Base-by-base conservation (phyloP, 371 early-diverging fungal species). In the Thermomucor indicae-seudaticae region DNA sequence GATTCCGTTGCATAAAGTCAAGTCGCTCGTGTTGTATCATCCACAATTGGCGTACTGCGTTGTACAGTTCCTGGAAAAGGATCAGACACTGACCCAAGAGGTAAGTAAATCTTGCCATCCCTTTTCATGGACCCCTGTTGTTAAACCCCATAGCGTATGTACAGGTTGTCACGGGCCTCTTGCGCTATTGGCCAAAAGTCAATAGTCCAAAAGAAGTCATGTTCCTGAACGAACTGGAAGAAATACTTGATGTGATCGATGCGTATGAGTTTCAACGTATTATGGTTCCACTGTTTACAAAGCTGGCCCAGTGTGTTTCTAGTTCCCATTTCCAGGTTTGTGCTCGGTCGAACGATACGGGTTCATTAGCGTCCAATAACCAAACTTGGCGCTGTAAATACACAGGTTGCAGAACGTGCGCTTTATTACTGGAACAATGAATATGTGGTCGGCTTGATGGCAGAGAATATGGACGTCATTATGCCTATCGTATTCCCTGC, bases 121-220 rank as follows among this genome's bases (percentile, higher is more conserved):
- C n/a, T 37, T 10, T 5, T 37, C 12, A 24, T 22, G 27, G 10
- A 12, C 2, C 19, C 8, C 34, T 43, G 8, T 34, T 32, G 20
- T 14, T 11, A 37, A 22, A 32, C 1, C 3, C 0, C 8, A 8
- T 25, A n/a, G 25, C 23, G 14, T 23, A 14, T 20, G 3, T 20
- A 30, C 53, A 90, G 88, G 92, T 96, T 12, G 80, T 95, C 27
- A 69, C 68, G 41, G 93, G 95, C 6, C 67, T 97, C 32, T 72
- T 97, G 52, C 82, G 93, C 16, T 95, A 83, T 67, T 97, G 98
- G 98, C 98, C 98, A 39, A 97, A 97, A 67, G 92, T 93, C 42
- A 97, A 96, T 76, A 92, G 91, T 51, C 93, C 96, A 3, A 97
- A 97, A 64, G 98, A 96, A 67, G 93, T 96, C 53, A 96, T 97